Conservation (phyloP, 208 protist species). For the Leishmania tarentolae region DNA sequence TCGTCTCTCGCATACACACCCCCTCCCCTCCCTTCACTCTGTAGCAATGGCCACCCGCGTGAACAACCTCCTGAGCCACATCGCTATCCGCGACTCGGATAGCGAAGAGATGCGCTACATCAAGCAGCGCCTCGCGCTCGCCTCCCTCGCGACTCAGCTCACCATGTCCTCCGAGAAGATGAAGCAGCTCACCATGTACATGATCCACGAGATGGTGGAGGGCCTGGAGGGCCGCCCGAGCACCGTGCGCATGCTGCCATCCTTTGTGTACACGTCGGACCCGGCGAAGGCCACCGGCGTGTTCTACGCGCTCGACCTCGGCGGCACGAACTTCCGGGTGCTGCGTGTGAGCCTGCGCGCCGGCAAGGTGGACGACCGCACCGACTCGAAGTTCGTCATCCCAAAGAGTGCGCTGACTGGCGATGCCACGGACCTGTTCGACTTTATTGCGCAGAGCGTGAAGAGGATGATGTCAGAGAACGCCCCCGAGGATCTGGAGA, state of each 20-base stretch:
- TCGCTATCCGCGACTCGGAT: slow-evolving; percentile 62
- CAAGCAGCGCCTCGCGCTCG: slow-evolving; percentile 78
- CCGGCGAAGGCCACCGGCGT: slow-evolving; percentile 57
- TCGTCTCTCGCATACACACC: not conserved
- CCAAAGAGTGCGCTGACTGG: slow-evolving; percentile 53
- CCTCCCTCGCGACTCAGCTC: slow-evolving; percentile 72
- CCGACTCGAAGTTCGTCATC: slow-evolving; percentile 61
- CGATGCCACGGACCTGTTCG: slow-evolving; percentile 74
- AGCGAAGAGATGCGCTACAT: slow-evolving; percentile 62
- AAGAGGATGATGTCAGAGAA: slow-evolving; percentile 60
- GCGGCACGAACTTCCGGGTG: slow-evolving; percentile 92
- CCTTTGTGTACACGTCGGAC: slow-evolving; percentile 78
- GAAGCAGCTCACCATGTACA: slow-evolving; percentile 73
- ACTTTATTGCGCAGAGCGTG: slow-evolving; percentile 86
- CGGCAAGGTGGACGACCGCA: slow-evolving; percentile 50
- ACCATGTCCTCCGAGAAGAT: slow-evolving; percentile 55
- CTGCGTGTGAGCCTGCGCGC: slow-evolving; percentile 61
- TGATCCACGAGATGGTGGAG: slow-evolving; percentile 86
- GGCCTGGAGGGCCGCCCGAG: slow-evolving; percentile 74
- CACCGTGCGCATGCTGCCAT: slow-evolving; percentile 87
- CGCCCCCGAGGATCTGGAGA: slow-evolving; percentile 63
- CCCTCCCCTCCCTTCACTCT: not conserved
- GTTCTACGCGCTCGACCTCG: slow-evolving; percentile 91
- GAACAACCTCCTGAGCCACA: slow-evolving; percentile 81
- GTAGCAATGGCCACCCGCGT: slow-evolving; percentile 66